Base-by-base conservation (phyloP, 2,329 filamentous ascomycete genomes). In the Penicillium olsonii region DNA sequence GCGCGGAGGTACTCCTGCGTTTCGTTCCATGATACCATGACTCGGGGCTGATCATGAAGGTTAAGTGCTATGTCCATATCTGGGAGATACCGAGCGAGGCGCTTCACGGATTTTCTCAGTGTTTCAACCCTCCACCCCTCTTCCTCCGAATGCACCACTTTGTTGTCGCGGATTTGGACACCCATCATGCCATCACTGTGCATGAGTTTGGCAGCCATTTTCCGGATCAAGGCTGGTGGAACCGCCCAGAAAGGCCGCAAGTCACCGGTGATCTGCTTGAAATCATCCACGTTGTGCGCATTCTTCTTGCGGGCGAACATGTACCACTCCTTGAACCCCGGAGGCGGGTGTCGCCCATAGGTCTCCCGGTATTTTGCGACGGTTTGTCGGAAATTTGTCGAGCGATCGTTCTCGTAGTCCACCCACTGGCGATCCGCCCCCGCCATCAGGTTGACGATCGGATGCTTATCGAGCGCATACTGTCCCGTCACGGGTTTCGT, bases 31-130 rank as follows among this genome's bases (percentile, higher is more conserved):
- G 81, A 77, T 3, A 84, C 81, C 24, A 86, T 68, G n/a, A 87
- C 65, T 18, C 84, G 75, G 22, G 84, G 78, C 63, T 87, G 82
- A 63, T 87, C 84, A 68, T 84, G 76, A 44, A 78, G 75, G 61
- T 87, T 87, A 70, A 87, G 81, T 10, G 83, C 79, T 72, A 87
- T 84, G 62, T 87, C 83, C 64, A 87, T 79, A 53, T 87, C 83
- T 4, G 84, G 84, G 18, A 87, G 64, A 42, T 77, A 70, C 12
- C 75, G 63, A 20, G 79, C 76, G 29, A 84, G 80, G 48, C 79
- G 78, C 2, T 63, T 57, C 18, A 85, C 75, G 11, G 83, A 69
- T 3, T 67, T 62, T 19, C 63, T 63, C 42, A 76, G 67, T 0
- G 70, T 73, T 18, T 76, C 66, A 4, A 70, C 66, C 31, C 75